Evolutionary conservation across 768 basidiomycete species (phyloP).

Genomic region (Xerocomellus chrysenteron): DNA sequence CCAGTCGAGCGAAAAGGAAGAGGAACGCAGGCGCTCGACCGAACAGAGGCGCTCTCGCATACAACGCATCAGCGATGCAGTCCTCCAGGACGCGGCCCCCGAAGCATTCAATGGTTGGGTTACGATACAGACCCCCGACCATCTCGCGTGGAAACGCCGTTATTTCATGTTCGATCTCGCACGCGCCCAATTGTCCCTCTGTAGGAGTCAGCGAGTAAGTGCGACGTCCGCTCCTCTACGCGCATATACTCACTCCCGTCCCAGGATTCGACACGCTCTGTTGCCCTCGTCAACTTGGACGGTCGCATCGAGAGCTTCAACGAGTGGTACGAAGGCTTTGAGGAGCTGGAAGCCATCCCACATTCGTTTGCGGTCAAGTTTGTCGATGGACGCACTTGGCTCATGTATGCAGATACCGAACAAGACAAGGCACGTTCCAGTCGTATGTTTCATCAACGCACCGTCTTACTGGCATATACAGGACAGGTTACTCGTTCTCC

Average conservation of each 20-base stretch:
- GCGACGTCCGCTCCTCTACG: no score
- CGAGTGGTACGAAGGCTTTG: conserved; percentile 69
- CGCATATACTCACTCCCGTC: conserved; percentile 1
- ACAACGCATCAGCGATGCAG: conserved; percentile 46
- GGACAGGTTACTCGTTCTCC: conserved; percentile 29
- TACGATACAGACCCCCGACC: conserved; percentile 55
- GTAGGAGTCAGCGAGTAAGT: conserved; percentile 51
- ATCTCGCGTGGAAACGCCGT: conserved; percentile 61
- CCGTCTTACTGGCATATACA: conserved; percentile 6
- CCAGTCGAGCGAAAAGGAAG: conserved; percentile 44
- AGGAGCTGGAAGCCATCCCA: conserved; percentile 63
- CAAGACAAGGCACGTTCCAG: conserved; percentile 52
- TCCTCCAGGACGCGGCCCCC: conserved; percentile 40
- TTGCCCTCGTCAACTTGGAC: conserved; percentile 44
- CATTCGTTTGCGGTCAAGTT: conserved; percentile 69
- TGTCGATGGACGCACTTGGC: conserved; percentile 49
- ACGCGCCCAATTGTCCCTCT: conserved; percentile 44
- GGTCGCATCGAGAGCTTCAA: conserved; percentile 46
- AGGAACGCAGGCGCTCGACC: conserved; percentile 40
- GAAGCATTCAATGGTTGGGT: conserved; percentile 56
- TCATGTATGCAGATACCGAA: conserved; percentile 60
- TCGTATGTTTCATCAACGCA: not conserved
- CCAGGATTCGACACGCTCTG: conserved; percentile 30
- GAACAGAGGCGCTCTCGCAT: conserved; percentile 39
- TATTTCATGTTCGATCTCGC: conserved; percentile 55